phyloP scores from a whole-genome alignment of 116 monocot genomes.

The Thalassia testudinum region DNA sequence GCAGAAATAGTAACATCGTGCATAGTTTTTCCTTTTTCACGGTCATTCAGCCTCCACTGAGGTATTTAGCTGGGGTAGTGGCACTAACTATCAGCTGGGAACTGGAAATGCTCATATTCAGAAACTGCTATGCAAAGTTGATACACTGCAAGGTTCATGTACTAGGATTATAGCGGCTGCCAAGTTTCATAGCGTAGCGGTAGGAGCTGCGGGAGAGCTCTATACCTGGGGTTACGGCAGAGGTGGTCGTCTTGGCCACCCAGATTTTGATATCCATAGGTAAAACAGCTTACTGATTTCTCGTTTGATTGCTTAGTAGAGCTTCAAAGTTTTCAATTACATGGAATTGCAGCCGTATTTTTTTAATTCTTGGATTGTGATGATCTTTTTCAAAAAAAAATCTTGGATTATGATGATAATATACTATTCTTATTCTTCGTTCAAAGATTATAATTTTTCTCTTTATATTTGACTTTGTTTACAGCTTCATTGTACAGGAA shows the following conservation, averaged over 20 bases:
- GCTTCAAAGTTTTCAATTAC: background rate
- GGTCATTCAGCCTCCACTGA: conserved; percentile 50
- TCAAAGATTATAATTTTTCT: too few relatives aligned
- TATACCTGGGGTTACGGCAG: conserved; percentile 99
- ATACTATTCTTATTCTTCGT: too few relatives aligned
- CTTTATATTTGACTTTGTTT: too few relatives aligned
- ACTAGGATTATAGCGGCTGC: conserved; percentile 58
- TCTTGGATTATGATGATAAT: background rate
- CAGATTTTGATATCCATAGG: conserved; percentile 99
- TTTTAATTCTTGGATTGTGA: background rate
- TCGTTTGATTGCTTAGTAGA: too few relatives aligned
- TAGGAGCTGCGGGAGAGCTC: conserved; percentile 63
- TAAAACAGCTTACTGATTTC: conserved; percentile 8
- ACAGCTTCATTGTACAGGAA: too few relatives aligned
- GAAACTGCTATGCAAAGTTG: conserved; percentile 88
- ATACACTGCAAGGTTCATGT: conserved; percentile 59
- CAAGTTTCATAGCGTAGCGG: conserved; percentile 90
- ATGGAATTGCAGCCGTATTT: too few relatives aligned
- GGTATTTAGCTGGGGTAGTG: conserved; percentile 97
- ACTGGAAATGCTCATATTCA: conserved; percentile 97
- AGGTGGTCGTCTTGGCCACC: conserved; percentile 95
- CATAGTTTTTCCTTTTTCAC: too few relatives aligned
- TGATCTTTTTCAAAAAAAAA: background rate
- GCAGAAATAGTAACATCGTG: too few relatives aligned
- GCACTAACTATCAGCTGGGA: conserved; percentile 96